Conservation (phyloP, 2,329 filamentous ascomycete species). For the Fusarium sp. region DNA sequence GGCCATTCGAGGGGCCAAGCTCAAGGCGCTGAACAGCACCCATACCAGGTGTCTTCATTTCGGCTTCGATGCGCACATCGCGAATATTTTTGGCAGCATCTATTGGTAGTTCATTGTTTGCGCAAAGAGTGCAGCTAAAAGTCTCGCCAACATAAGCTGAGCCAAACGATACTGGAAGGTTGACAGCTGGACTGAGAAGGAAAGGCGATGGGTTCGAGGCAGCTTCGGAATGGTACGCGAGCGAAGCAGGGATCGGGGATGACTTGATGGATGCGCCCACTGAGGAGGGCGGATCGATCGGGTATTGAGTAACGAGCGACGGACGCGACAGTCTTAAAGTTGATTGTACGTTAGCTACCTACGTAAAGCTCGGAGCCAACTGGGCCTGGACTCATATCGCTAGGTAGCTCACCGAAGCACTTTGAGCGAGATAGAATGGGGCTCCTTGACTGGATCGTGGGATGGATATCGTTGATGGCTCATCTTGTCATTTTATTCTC, state of each 20-base stretch:
- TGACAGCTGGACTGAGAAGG: conserved; percentile 72
- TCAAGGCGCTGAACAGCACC: conserved; percentile 68
- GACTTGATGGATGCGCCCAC: conserved; percentile 51
- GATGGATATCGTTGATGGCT: conserved; percentile 67
- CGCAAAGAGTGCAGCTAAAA: conserved; percentile 92
- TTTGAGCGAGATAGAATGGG: conserved; percentile 81
- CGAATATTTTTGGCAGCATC: conserved; percentile 63
- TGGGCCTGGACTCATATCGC: conserved; percentile 9
- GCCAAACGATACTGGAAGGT: conserved; percentile 88
- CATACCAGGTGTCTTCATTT: conserved; percentile 88
- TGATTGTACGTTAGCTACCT: conserved; percentile 9
- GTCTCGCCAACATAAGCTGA: conserved; percentile 95
- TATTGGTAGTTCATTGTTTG: conserved; percentile 77
- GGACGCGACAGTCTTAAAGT: conserved; percentile 78
- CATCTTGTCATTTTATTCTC: conserved; percentile 49
- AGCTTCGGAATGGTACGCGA: conserved; percentile 68
- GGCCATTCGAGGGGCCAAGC: conserved; percentile 55
- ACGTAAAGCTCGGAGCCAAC: background rate
- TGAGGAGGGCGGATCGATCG: conserved; percentile 58
- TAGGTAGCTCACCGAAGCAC: conserved; percentile 68
- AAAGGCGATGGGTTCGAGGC: conserved; percentile 62
- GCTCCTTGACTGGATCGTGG: conserved; percentile 71
- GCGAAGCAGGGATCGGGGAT: conserved; percentile 67
- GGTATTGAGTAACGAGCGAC: conserved; percentile 75
- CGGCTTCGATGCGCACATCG: conserved; percentile 83